Base-by-base conservation (phyloP, 495 filamentous ascomycete species). In the Talaromyces borbonicus region DNA sequence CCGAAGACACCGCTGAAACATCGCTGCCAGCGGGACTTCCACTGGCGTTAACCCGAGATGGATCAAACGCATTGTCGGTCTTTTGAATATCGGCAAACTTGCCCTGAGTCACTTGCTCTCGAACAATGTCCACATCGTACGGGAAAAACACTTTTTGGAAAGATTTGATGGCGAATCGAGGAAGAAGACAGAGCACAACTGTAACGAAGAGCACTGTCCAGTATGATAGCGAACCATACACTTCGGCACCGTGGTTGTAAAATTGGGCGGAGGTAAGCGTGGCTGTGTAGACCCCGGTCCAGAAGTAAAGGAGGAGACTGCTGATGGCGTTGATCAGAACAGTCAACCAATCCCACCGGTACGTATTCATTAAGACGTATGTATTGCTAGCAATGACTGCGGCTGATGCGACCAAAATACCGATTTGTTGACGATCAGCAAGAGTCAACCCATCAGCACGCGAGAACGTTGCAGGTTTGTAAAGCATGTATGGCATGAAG, bases 311-410 rank as follows among this genome's bases (percentile, higher is more conserved):
- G 56, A 96, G 72, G 20, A 96, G 59, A 49, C 83, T 83, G 64
- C 89, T 95, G 58, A 96, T 74, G 37, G 57, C 58, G 23, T 89
- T 81, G 54, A 95, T 81, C 56, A 95, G 69, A 9, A 85, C 54
- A 51, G 90, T 87, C 55, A 97, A 69, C 90, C 90, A 97, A 61
- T 99, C 93, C 93, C 93, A 97, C 47, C 89, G 74, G 61, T 92
- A 97, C 4, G 85, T 90, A 61, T 99, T 99, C 67, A 99, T 75
- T 51, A 97, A 68, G 54, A 99, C 83, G 69, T 97, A 99, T 45
- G 80, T 59, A 58, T 99, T 99, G 65, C 94, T 92, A 9, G 75
- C 56, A 54, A 95, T 69, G 35, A 93, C 79, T 11, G 86, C 78
- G 41, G 83, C 85, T 41, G 80, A 75, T 3, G 79, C 88, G 45